Percentiles rank a stretch among this genome's conserved stretches.
Conservation (phyloP, 441 rosid species). For the Rhodomyrtus psidioides region DNA sequence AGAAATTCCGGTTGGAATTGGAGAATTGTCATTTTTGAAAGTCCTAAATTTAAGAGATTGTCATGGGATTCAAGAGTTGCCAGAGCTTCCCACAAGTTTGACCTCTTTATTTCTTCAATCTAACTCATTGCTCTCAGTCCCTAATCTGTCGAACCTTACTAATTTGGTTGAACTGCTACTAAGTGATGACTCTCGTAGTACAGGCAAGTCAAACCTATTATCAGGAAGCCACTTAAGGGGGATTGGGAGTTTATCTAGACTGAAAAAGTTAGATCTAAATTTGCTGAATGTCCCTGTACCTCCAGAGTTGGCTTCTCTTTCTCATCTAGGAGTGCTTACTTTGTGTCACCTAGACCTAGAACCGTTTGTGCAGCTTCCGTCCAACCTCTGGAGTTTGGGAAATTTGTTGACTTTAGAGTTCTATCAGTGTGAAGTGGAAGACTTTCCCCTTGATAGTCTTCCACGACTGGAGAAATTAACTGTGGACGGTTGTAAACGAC, state of each 20-base stretch:
- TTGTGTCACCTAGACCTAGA: background rate
- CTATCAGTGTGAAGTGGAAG: background rate
- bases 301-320: background rate
- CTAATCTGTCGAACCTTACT: fast-evolving
- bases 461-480: background rate
- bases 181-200: fast-evolving
- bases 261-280: fast-evolving
- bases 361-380: background rate
- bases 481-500: background rate
- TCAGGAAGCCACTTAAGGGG: fast-evolving
- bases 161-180: background rate
- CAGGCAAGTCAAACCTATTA: fast-evolving
- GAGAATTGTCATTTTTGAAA: no score
- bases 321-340: fast-evolving
- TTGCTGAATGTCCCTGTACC: fast-evolving
- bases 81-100: background rate
- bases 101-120: background rate
- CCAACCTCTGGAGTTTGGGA: background rate
- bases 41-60: background rate
- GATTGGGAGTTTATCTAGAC: background rate
- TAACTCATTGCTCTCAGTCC: background rate
- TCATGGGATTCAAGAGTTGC: background rate
- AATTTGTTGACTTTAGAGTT: background rate
- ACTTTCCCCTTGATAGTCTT: background rate
- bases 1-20: no score